Evolutionary conservation across 148 eudicot species (phyloP).

Genomic region (Fallopia convolvulus): DNA sequence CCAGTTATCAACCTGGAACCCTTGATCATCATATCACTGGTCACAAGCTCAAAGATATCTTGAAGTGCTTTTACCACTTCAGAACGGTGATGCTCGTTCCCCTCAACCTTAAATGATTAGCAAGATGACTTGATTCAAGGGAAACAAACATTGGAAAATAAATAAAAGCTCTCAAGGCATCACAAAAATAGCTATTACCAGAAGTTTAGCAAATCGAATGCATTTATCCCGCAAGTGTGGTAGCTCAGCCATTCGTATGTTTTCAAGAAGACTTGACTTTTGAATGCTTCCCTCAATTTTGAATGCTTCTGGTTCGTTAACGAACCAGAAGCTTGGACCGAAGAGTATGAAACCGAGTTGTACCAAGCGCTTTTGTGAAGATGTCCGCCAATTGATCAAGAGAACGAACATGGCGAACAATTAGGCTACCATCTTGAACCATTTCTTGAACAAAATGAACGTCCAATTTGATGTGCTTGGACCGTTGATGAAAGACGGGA

Average conservation of each 20-base stretch:
- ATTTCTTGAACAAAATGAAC: too few relatives aligned
- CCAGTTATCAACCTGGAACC: constrained; percentile 61
- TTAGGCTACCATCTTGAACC: too few relatives aligned
- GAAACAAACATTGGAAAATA: constrained; percentile 11
- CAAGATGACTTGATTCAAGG: constrained; percentile 9
- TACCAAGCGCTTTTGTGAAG: too few relatives aligned
- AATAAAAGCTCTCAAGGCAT: background rate
- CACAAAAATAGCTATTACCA: constrained; percentile 39
- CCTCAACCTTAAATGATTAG: constrained; percentile 45
- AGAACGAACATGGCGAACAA: too few relatives aligned
- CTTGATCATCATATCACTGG: constrained; percentile 66
- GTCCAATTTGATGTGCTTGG: too few relatives aligned
- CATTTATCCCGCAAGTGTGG: constrained; percentile 66
- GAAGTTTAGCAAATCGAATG: constrained; percentile 51
- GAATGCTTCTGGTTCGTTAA: too few relatives aligned
- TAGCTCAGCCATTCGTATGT: constrained; percentile 55
- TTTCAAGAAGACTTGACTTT: constrained; percentile 54
- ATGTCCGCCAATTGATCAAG: too few relatives aligned
- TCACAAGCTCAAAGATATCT: constrained; percentile 87
- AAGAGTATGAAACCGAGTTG: too few relatives aligned
- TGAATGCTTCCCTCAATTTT: constrained; percentile 74
- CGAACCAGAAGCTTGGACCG: too few relatives aligned
- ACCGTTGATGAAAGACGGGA: too few relatives aligned
- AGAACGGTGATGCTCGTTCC: constrained; percentile 44
- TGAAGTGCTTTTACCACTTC: constrained; percentile 78